Percentiles rank a stretch among this genome's conserved stretches.
These are phyloP conservation scores for Rhodotorula taiwanensis DNA, from an alignment of 768 basidiomycete species.

Conservation along the genomic window DNA sequence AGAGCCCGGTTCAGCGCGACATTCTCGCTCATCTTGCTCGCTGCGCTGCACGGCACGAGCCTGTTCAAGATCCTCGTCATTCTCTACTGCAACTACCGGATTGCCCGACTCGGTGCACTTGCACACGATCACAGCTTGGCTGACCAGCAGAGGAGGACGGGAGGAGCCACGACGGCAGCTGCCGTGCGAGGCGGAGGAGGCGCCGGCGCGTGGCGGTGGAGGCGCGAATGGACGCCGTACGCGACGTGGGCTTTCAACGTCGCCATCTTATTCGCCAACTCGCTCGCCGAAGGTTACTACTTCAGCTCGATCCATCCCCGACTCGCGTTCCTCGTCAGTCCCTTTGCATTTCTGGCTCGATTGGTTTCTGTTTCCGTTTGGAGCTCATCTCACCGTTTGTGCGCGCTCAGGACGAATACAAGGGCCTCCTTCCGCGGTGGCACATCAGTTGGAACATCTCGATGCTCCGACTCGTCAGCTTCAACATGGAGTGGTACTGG, in stretches of 20 bases:
- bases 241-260: constrained; percentile 72
- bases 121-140: too few species aligned
- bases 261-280: constrained; percentile 66
- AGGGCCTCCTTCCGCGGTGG: constrained; percentile 83
- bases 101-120: constrained; percentile 51
- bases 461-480: constrained; percentile 86
- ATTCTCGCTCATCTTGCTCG: constrained; percentile 61
- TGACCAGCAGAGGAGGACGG: too few species aligned
- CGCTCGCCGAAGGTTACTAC: constrained; percentile 64
- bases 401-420: constrained; percentile 44
- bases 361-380: neutral
- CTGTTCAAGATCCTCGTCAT: constrained; percentile 69
- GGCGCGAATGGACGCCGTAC: constrained; percentile 36
- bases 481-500: constrained; percentile 91
- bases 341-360: constrained; percentile 59
- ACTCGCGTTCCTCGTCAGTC: neutral
- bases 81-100: constrained; percentile 60
- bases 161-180: too few species aligned
- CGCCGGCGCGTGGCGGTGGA: constrained; percentile 30
- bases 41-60: constrained; percentile 73
- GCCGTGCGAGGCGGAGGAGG: constrained; percentile 46
- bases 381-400: neutral
- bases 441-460: constrained; percentile 91
- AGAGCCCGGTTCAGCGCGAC: constrained; percentile 57
- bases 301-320: constrained; percentile 55